phyloP scores from a whole-genome alignment of 2,329 filamentous ascomycete genomes.

The Zasmidium angulare region DNA sequence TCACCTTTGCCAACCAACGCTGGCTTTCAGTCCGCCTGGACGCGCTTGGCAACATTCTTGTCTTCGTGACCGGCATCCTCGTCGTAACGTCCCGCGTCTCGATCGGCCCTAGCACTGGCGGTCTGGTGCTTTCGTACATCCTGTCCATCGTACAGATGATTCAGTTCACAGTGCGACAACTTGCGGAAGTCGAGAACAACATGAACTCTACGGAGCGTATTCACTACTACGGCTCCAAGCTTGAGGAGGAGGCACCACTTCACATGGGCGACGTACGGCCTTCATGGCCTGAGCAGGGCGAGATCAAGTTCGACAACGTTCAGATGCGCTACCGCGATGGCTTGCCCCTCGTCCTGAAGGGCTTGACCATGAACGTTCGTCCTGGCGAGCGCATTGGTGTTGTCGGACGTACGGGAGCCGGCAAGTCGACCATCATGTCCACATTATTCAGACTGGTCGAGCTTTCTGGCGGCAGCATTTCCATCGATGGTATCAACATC shows the following conservation, averaged over 20 bases:
- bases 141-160: slow-evolving; percentile 92
- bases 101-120: slow-evolving; percentile 79
- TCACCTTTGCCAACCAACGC: slow-evolving; percentile 92
- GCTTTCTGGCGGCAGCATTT: slow-evolving; percentile 48
- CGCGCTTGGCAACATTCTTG: slow-evolving; percentile 75
- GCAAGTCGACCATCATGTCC: slow-evolving; percentile 81
- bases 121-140: slow-evolving; percentile 89
- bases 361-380: slow-evolving; percentile 63
- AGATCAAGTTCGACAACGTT: slow-evolving; percentile 55
- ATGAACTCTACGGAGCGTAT: slow-evolving; percentile 96
- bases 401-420: slow-evolving; percentile 77
- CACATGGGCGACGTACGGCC: slow-evolving; percentile 69
- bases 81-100: slow-evolving; percentile 89
- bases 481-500: slow-evolving; percentile 58
- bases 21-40: slow-evolving; percentile 89
- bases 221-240: slow-evolving; percentile 80
- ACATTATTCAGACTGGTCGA: slow-evolving; percentile 71
- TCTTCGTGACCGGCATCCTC: slow-evolving; percentile 84
- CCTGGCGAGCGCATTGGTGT: slow-evolving; percentile 80
- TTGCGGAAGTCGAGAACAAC: slow-evolving; percentile 94
- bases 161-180: slow-evolving; percentile 89
- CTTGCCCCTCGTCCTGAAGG: slow-evolving; percentile 50
- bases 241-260: slow-evolving; percentile 86
- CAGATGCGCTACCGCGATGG: slow-evolving; percentile 54
- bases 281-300: slow-evolving; percentile 82